A percentile compares a stretch with the other conserved stretches of the same genome.
phyloP scores from a whole-genome alignment of 352 stramenopile genomes.

The Phytophthora sojae region DNA sequence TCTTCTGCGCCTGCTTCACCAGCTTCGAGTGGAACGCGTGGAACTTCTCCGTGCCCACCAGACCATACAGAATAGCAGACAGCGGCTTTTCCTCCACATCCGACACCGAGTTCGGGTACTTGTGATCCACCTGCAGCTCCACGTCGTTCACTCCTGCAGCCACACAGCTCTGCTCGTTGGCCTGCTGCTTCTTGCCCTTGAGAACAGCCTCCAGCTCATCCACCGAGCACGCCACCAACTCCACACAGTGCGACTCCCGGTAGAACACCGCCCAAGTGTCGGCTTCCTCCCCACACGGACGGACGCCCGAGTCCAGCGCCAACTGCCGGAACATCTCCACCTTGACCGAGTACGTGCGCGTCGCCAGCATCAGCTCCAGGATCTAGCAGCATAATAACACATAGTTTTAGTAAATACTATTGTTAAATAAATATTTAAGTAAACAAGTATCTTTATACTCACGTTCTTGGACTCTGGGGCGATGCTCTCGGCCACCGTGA shows the following conservation, averaged over 20 bases:
- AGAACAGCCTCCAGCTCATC: slow-evolving; percentile 54
- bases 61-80: slow-evolving; percentile 88
- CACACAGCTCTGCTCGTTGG: slow-evolving; percentile 52
- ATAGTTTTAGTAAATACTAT: too few relatives aligned
- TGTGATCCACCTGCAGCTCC: slow-evolving; percentile 75
- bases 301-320: slow-evolving; percentile 72
- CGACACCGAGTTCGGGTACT: slow-evolving; percentile 56
- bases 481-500: slow-evolving; percentile 63
- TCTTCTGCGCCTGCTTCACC: slow-evolving; percentile 58
- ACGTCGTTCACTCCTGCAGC: slow-evolving; percentile 75
- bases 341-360: slow-evolving; percentile 80
- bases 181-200: slow-evolving; percentile 30
- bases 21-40: slow-evolving; percentile 76
- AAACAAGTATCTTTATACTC: slow-evolving; percentile 18
- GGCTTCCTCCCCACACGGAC: slow-evolving; percentile 55
- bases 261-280: slow-evolving; percentile 84
- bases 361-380: slow-evolving; percentile 79
- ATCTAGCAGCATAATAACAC: slow-evolving; percentile 48
- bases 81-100: slow-evolving; percentile 18
- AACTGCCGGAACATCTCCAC: slow-evolving; percentile 88
- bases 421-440: neutral
- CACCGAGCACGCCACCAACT: slow-evolving; percentile 68
- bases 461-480: slow-evolving; percentile 74
- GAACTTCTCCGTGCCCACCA: slow-evolving; percentile 72
- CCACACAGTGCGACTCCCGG: slow-evolving; percentile 63